These are phyloP conservation scores for Papilionanthe hybrid DNA, from an alignment of 116 monocot genomes.

Conservation along the genomic window DNA sequence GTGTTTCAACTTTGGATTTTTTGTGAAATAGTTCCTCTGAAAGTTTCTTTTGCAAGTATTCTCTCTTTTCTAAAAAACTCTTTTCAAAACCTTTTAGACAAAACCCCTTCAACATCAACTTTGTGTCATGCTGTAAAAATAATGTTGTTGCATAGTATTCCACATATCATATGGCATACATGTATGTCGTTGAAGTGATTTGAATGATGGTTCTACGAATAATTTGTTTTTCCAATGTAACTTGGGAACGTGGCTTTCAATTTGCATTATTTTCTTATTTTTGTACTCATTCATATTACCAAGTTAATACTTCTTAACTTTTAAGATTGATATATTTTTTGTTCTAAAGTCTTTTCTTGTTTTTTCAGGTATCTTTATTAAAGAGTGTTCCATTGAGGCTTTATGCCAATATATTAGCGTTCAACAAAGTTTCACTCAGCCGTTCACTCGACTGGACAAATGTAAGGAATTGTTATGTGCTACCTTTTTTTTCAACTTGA, in stretches of 20 bases:
- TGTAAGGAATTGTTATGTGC: slow-evolving; percentile 34
- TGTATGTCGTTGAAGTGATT: background rate
- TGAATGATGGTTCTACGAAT: background rate
- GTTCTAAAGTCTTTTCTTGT: background rate
- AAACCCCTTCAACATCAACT: background rate
- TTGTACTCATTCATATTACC: background rate
- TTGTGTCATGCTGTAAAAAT: background rate
- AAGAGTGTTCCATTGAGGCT: slow-evolving; percentile 75
- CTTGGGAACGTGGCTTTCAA: background rate
- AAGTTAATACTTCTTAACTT: background rate
- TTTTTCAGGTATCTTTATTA: slow-evolving; percentile 56
- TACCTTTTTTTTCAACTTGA: background rate
- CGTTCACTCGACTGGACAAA: slow-evolving; percentile 54
- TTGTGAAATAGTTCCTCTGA: slow-evolving; percentile 1
- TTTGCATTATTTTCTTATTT: background rate
- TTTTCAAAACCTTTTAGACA: background rate
- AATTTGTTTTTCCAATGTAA: background rate
- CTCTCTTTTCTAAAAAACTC: background rate
- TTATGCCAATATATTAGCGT: slow-evolving; percentile 57
- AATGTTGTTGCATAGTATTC: too few relatives aligned
- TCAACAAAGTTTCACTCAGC: slow-evolving; percentile 35
- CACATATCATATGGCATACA: background rate
- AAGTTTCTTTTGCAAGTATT: background rate
- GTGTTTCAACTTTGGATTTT: background rate
- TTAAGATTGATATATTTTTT: background rate